Evolutionary conservation across 805 yeast genomes (phyloP).

Genomic region (Candida manassasensis): DNA sequence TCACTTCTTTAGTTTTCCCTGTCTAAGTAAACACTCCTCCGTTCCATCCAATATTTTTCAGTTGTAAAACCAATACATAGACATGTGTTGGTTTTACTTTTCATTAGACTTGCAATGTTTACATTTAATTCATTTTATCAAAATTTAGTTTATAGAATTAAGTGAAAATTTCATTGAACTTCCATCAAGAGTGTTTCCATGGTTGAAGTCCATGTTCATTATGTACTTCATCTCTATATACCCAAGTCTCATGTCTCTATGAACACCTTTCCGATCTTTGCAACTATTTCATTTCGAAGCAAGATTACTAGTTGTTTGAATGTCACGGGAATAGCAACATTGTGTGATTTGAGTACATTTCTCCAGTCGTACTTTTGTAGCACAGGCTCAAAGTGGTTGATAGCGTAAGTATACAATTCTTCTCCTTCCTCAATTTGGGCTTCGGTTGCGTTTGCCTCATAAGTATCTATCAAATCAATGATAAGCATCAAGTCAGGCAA

Average conservation of each 20-base stretch:
- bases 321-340: conserved; percentile 19
- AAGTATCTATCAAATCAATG: conserved; percentile 37
- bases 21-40: no score
- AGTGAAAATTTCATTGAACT: background rate
- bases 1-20: no score
- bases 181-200: no score
- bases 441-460: conserved; percentile 19
- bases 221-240: no score
- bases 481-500: conserved; percentile 31
- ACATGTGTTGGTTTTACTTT: background rate
- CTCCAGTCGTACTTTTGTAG: conserved; percentile 35
- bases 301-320: conserved; percentile 21
- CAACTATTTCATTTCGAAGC: conserved; percentile 29
- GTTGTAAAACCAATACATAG: no score
- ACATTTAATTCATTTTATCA: background rate
- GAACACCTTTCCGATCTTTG: conserved; percentile 33
- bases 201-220: no score
- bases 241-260: conserved; percentile 14
- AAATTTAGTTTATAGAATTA: background rate
- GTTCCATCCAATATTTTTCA: no score
- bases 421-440: conserved; percentile 27
- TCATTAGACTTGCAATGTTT: conserved; percentile 1
- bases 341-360: conserved; percentile 13
- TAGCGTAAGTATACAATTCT: conserved; percentile 27
- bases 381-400: conserved; percentile 17